Conservation (phyloP, 2,329 filamentous ascomycete species). For the Polytolypa hystricis region DNA sequence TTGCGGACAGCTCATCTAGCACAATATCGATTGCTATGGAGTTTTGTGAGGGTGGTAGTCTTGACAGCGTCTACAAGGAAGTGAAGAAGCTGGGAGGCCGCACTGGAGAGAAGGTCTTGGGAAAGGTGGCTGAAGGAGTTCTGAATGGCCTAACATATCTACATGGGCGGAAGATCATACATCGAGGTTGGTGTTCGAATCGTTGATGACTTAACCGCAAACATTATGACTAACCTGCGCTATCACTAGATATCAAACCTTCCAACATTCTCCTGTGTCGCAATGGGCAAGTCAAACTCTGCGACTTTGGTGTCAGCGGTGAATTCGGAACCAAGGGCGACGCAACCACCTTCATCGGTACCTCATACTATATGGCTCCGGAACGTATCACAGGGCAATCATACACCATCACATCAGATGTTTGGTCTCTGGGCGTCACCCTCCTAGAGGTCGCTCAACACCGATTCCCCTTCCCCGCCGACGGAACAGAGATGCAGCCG, state of each 20-base stretch:
- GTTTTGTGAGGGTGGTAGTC: slow-evolving; percentile 90
- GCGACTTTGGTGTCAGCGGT: slow-evolving; percentile 94
- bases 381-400: slow-evolving; percentile 95
- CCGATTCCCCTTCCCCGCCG: slow-evolving; percentile 93
- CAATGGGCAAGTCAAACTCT: slow-evolving; percentile 89
- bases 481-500: slow-evolving; percentile 91
- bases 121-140: slow-evolving; percentile 92
- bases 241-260: slow-evolving; percentile 86
- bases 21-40: slow-evolving; percentile 99
- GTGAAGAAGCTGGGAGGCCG: slow-evolving; percentile 90
- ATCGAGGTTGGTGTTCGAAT: slow-evolving; percentile 47
- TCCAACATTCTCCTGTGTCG: slow-evolving; percentile 92
- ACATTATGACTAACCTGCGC: slow-evolving; percentile 11
- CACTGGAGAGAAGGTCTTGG: slow-evolving; percentile 92
- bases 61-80: slow-evolving; percentile 95
- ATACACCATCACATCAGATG: slow-evolving; percentile 96
- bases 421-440: slow-evolving; percentile 95
- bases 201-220: background rate
- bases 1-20: slow-evolving; percentile 87
- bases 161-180: slow-evolving; percentile 91
- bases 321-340: slow-evolving; percentile 98
- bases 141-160: slow-evolving; percentile 89
- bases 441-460: slow-evolving; percentile 98
- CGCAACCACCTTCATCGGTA: slow-evolving; percentile 97
- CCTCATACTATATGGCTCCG: slow-evolving; percentile 98